A percentile compares a stretch with the other conserved stretches of the same genome.
Conservation (phyloP, 225 moss, liverwort and hornwort genomes). For the Physcomitrellopsis africana region DNA sequence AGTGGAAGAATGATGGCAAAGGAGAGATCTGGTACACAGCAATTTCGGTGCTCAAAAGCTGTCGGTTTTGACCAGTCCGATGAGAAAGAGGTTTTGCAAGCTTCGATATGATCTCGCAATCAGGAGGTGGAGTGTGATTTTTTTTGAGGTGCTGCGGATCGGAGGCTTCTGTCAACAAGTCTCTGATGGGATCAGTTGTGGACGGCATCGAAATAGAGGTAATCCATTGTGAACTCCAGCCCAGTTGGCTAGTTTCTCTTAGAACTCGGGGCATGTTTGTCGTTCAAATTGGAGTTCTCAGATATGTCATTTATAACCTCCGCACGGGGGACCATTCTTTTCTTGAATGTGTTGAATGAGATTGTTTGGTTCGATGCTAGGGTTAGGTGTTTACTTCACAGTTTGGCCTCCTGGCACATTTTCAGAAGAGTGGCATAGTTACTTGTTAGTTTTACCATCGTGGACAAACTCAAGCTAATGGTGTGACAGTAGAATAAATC, state of each 20-base stretch:
- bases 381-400: constrained; percentile 7
- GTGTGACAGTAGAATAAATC: not conserved
- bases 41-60: constrained; percentile 4
- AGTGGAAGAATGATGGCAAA: not conserved
- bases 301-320: not conserved
- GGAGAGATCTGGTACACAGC: not conserved
- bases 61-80: not conserved
- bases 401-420: not conserved
- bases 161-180: not conserved
- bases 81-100: not conserved
- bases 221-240: not conserved
- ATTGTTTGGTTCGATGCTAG: constrained; percentile 5
- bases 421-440: not conserved
- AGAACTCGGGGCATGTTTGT: not conserved
- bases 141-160: not conserved
- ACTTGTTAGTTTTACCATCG: constrained; percentile 20
- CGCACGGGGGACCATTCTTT: not conserved
- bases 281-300: not conserved
- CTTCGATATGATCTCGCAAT: not conserved
- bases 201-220: constrained; percentile 27
- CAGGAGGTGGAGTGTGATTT: constrained; percentile 13
- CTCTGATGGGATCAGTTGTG: constrained; percentile 18
- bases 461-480: not conserved
- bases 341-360: not conserved
- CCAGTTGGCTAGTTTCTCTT: not conserved